Percentiles rank a stretch among this genome's conserved stretches.
Evolutionary conservation across 2,329 filamentous ascomycete species (phyloP).

Genomic region (Colletotrichum sojae): DNA sequence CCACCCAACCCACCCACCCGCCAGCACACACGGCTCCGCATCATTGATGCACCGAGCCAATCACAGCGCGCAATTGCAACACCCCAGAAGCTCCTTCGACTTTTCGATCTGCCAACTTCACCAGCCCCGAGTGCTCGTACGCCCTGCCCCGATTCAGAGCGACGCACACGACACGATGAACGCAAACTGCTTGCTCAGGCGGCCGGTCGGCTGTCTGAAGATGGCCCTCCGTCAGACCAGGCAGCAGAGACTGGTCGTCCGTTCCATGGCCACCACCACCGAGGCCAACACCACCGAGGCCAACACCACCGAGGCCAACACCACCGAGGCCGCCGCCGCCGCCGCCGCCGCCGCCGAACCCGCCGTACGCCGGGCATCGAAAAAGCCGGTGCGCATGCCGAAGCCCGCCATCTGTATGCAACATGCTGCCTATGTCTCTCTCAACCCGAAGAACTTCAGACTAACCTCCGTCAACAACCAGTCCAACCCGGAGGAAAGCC

Average conservation of each 20-base stretch:
- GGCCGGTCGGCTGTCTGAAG: constrained; percentile 81
- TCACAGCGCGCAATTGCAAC: constrained; percentile 46
- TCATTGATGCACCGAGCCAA: constrained; percentile 52
- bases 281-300: constrained; percentile 45
- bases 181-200: constrained; percentile 73
- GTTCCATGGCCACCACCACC: constrained; percentile 61
- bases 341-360: constrained; percentile 46
- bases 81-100: constrained; percentile 38
- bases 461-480: not conserved
- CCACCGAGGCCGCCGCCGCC: too few relatives aligned
- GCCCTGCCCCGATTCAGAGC: not conserved
- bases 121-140: not conserved
- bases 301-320: too few relatives aligned
- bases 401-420: constrained; percentile 51
- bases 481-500: constrained; percentile 33
- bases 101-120: constrained; percentile 29
- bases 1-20: not conserved
- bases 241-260: constrained; percentile 59
- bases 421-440: not conserved
- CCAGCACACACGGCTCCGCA: constrained; percentile 33
- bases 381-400: constrained; percentile 45
- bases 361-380: constrained; percentile 44
- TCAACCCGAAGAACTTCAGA: not conserved
- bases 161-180: constrained; percentile 67
- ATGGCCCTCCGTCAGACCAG: constrained; percentile 71